Base-by-base conservation (phyloP, 371 early-diverging fungal genomes). In the Apophysomyces variabilis region DNA sequence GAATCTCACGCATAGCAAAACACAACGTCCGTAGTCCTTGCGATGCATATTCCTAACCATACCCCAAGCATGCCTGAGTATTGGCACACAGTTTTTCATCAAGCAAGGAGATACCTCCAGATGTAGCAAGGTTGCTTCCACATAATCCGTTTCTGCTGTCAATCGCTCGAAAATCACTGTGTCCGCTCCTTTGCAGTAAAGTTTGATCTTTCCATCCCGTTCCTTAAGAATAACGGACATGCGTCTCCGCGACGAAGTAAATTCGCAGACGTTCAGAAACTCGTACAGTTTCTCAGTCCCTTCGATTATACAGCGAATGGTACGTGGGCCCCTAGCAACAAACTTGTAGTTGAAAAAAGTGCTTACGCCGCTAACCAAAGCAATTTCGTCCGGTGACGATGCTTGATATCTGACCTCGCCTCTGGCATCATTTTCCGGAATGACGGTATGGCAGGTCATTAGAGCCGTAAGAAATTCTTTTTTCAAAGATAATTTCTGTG, bases 1-100 rank as follows among this genome's bases (percentile, higher is more conserved):
- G 69, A 18, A 98, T 77, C 61, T 88, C 90, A n/a, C 95, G 85
- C 71, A 91, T 90, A 0, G 93, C 93, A 38, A 94, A 87, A 56
- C 92, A 91, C 18, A 98, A 80, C 0, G 97, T 97, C 46, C 99
- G 88, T 44, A 97, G 71, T 70, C 93, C 95, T 80, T 93, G 94
- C 45, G 88, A 91, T 5, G 97, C 97, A 78, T 96, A 96, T 35
- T 84, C 71, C 75, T 50, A 50, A 21, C 7, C 5, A 5, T 18
- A 26, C 32, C 32, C 32, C 32, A 26, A 26, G 32, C 32, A 3
- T 3, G 3, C 32, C 32, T 26, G 32, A 26, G 32, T 26, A 26
- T 3, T 26, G 1, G 32, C 32, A 26, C 32, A 26, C 32, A 26
- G 32, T 3, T 26, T 26, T 26, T 26, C 32, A 26, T 26, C 32